Base-by-base conservation (phyloP, 202 grass and related monocot genomes). In the Bolboschoenoplectus hybrid region DNA sequence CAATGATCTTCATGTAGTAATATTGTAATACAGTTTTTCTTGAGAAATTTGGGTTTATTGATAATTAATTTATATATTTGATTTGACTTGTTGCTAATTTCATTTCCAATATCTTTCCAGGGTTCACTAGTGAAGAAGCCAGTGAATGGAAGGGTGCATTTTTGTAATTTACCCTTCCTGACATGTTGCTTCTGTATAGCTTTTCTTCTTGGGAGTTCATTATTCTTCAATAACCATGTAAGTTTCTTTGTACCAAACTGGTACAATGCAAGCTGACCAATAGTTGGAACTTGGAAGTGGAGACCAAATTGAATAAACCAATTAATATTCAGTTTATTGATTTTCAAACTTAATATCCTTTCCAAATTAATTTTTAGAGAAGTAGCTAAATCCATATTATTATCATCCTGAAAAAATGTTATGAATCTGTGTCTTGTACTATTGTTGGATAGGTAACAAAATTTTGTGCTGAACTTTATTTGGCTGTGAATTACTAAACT, bases 201-300 rank as follows among this genome's bases (percentile, higher is more conserved):
- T 65, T 80, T 87, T 63, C 85, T 90, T 80, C 66, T 81, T 49
- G 88, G 80, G 72, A 85, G 67, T 80, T 86, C 81, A 1, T 74
- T 86, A 47, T 81, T 84, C 67, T 69, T 84, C 32, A 84, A 73
- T 80, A 84, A 84, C 44, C 60, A 87, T 71, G 88, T 90, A 84
- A 67, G 81, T 19, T 72, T 84, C 9, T 39, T 60, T 75, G 8
- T 52, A 50, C 9, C 8, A 51, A 1, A 74, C 8, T 17, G 20
- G 71, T 74, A n/a, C 14, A 47, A 2, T 26, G 69, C 11, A 19
- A 73, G 11, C 3, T 73, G 69, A 47, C 41, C 1, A 47, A 20
- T 6, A 51, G 17, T 7, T 50, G 26, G 14, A 69, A 69, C 39
- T 44, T 44, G 43, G 11, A 38, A 69, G 38, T 3, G 3, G 38